Evolutionary conservation across 2,329 filamentous ascomycete genomes (phyloP).

Genomic region (Fusarium pseudonygamai): DNA sequence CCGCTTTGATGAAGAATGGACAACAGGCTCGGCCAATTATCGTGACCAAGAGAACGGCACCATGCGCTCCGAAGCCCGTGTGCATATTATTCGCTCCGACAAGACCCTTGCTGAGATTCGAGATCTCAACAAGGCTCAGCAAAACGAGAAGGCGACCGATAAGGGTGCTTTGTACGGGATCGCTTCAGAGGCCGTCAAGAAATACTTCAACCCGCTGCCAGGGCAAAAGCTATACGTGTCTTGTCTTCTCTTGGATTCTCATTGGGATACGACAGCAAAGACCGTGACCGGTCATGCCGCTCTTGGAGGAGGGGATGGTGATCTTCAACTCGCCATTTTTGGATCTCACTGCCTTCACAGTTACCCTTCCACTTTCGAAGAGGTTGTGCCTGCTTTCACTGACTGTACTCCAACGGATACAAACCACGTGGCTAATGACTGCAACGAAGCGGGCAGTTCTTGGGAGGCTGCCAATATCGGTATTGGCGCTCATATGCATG

Average conservation of each 20-base stretch:
- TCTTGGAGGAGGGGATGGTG: conserved; percentile 77
- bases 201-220: conserved; percentile 76
- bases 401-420: conserved; percentile 92
- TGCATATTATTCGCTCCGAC: conserved; percentile 84
- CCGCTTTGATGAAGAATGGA: conserved; percentile 95
- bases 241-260: conserved; percentile 84
- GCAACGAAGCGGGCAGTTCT: conserved; percentile 84
- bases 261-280: conserved; percentile 80
- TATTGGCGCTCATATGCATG: conserved; percentile 91
- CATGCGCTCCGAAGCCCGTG: conserved; percentile 89
- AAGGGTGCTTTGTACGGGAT: conserved; percentile 80
- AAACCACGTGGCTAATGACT: conserved; percentile 82
- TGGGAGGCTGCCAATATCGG: conserved; percentile 97
- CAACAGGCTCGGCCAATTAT: conserved; percentile 79
- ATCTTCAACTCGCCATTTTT: conserved; percentile 86
- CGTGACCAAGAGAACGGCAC: conserved; percentile 75
- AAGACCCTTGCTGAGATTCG: conserved; percentile 87
- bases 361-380: conserved; percentile 88
- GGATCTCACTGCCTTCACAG: conserved; percentile 92
- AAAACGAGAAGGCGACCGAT: conserved; percentile 74
- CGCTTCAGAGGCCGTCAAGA: conserved; percentile 78
- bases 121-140: conserved; percentile 80
- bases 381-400: conserved; percentile 86
- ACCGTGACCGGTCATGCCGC: conserved; percentile 84
- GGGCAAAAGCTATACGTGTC: conserved; percentile 92